phyloP scores from a whole-genome alignment of 495 filamentous ascomycete genomes.

The Aspergillus bertholletiae region DNA sequence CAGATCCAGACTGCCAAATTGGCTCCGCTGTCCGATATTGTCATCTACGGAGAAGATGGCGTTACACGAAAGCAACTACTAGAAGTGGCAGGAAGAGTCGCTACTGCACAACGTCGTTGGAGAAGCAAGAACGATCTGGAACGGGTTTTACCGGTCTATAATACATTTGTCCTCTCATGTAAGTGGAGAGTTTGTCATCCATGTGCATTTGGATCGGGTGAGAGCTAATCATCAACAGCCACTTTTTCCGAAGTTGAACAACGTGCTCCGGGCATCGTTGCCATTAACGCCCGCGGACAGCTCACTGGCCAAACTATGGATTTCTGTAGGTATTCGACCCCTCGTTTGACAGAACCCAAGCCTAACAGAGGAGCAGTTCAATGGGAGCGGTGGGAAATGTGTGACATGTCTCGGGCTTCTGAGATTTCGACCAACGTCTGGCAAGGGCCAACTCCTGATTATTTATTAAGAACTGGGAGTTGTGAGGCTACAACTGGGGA shows the following conservation, averaged over 20 bases:
- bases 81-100: slow-evolving; percentile 66
- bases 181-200: slow-evolving; percentile 21
- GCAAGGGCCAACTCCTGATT: slow-evolving; percentile 84
- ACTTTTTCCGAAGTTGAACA: slow-evolving; percentile 73
- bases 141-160: slow-evolving; percentile 61
- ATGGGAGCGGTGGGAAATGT: slow-evolving; percentile 90
- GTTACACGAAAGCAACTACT: slow-evolving; percentile 51
- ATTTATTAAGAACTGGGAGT: slow-evolving; percentile 26
- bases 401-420: slow-evolving; percentile 81
- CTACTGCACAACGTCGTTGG: slow-evolving; percentile 73
- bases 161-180: slow-evolving; percentile 78
- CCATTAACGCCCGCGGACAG: slow-evolving; percentile 68
- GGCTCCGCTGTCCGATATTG: slow-evolving; percentile 83
- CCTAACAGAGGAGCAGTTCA: slow-evolving; percentile 51
- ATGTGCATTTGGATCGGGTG: not conserved
- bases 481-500: slow-evolving; percentile 26
- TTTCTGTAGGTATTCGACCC: slow-evolving; percentile 56
- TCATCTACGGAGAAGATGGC: slow-evolving; percentile 79
- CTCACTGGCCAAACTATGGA: slow-evolving; percentile 79
- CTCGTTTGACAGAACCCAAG: slow-evolving; percentile 1
- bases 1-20: slow-evolving; percentile 93
- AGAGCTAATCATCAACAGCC: slow-evolving; percentile 39
- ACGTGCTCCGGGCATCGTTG: slow-evolving; percentile 64
- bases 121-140: slow-evolving; percentile 57
- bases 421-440: slow-evolving; percentile 88